phyloP scores from a whole-genome alignment of 2,329 filamentous ascomycete species.

The Penicillium sumatraense region DNA sequence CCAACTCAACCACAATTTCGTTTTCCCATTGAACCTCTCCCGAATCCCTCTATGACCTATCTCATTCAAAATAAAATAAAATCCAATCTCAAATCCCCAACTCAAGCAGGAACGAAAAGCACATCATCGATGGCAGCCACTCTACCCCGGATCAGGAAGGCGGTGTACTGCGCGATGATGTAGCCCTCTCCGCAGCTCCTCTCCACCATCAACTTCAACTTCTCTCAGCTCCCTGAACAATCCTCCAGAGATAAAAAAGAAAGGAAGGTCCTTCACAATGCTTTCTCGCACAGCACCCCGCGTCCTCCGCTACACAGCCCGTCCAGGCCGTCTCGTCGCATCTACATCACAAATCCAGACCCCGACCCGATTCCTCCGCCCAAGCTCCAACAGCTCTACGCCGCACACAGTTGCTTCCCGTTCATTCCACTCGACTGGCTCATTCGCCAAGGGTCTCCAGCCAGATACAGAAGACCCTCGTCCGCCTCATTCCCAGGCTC shows the following conservation, averaged over 20 bases:
- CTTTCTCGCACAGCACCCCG: constrained; percentile 46
- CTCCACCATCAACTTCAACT: background rate
- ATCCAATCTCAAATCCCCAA: background rate
- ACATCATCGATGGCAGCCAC: background rate
- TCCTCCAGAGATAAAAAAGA: background rate
- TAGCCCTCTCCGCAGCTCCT: constrained; percentile 14
- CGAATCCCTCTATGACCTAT: background rate
- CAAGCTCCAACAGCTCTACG: background rate
- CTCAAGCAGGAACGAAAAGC: background rate
- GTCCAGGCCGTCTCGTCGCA: constrained; percentile 27
- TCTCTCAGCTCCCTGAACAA: background rate
- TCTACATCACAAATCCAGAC: constrained; percentile 15
- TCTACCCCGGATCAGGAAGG: constrained; percentile 1
- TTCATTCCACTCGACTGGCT: constrained; percentile 43
- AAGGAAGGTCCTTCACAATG: constrained; percentile 29
- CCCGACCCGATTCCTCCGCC: constrained; percentile 3
- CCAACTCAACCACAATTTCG: background rate
- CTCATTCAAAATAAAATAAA: background rate
- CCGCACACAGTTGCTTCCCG: constrained; percentile 12
- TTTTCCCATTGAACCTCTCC: background rate
- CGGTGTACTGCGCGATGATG: constrained; percentile 13
- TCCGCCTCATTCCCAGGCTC: constrained; percentile 45
- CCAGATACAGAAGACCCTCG: constrained; percentile 63
- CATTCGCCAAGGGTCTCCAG: constrained; percentile 57
- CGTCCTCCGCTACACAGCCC: constrained; percentile 37